Evolutionary conservation across 768 basidiomycete species (phyloP), one percentile per base, ranked within the genome.

Genomic region (Calocybe cyanea): DNA sequence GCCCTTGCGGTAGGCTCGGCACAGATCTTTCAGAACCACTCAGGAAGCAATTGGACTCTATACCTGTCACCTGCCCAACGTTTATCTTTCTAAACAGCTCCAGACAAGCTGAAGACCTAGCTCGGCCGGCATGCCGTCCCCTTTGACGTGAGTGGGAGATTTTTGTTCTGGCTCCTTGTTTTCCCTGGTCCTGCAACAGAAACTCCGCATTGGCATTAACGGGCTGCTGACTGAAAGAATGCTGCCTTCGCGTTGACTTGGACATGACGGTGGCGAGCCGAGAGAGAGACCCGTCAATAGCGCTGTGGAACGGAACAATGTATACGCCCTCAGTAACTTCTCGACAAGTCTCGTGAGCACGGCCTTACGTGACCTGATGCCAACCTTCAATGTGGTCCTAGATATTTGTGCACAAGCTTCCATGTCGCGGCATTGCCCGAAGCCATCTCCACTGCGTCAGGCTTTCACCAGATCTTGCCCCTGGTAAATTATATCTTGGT

Each of bases 341-440:
- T 34, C 18, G 40, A 20, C 25, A 42, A 13, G 25, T 40, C 41
- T 19, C 41, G 45, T 48, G 38, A 21, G 32, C 32, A 14, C 17
- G 13, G 17, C 20, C 13, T 41, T 44, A 47, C 50, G 50, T 51
- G 38, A 38, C 39, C 18, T 36, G 45, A 38, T 23, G 32, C 35
- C 41, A 41, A 40, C 37, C 33, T 40, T 40, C 24, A 40, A 41
- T 28, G 37, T 37, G n/a, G 19, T 20, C 20, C 51, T 37, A 48
- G 38, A 47, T 38, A 34, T 28, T 32, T 47, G 32, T 19, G 11
- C 25, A 28, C 6, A 38, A 14, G 34, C 46, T 48, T 48, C 46
- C 36, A 33, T 10, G 43, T 52, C 24, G 39, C 46, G 50, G 46
- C 50, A 52, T 48, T 34, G 42, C 44, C 51, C 51, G 51, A 31